Base-by-base conservation (phyloP, 2,329 filamentous ascomycete genomes). In the Beauveria caledonica region DNA sequence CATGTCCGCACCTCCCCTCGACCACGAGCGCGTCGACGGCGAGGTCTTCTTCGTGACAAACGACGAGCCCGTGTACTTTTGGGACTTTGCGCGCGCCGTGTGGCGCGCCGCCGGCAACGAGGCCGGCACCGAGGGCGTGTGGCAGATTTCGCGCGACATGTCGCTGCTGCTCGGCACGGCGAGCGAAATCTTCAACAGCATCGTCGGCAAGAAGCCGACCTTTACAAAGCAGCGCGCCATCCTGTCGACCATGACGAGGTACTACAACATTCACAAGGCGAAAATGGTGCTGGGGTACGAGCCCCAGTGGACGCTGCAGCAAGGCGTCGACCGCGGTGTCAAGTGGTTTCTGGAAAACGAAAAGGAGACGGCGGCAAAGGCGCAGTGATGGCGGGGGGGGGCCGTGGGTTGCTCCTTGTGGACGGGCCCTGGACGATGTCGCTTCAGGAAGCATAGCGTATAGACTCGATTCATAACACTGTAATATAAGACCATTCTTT, bases 11-110 rank as follows among this genome's bases (percentile, higher is more conserved):
- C 86, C 86, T 0, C 86, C 86, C n/a, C 80, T 90, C 42, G 85
- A 89, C 73, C 76, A 85, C 74, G 88, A 91, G 76, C 81, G 81
- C 62, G 85, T 92, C 54, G 89, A 92, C 71, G 94, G 93, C 62
- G 87, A 97, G 72, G 86, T 86, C 55, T 93, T 97, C 77, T 86
- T 96, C 76, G 84, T 97, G 69, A 94, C 91, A 61, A 97, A 97
- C 73, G 90, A 92, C 74, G 80, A 85, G 66, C 93, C 93, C 5
- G 80, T 95, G 21, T 93, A 93, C 72, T 95, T 96, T 74, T 95
- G 94, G 86, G 91, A 96, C 73, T 89, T 95, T 70, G 85, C 89
- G 62, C 82, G 90, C 45, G 85, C 86, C 44, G 81, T 96, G 51
- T 97, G 90, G 90, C 76, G 76, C 64, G 80, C 79, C 46, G 82